Conservation (phyloP, 169 alveolate genomes). For the Perkinsus chesapeaki region DNA sequence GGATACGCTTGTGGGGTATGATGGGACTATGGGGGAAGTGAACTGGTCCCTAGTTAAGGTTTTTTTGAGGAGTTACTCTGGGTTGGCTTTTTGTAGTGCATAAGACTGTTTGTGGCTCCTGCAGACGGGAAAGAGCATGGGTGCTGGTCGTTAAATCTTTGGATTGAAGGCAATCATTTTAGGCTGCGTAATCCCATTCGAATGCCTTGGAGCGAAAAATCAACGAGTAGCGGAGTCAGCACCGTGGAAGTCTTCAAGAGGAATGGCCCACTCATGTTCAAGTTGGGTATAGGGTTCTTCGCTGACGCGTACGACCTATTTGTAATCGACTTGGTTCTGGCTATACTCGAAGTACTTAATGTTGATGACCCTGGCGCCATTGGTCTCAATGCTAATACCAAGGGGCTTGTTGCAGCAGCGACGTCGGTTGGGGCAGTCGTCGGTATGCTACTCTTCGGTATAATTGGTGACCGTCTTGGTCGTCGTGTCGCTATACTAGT, state of each 20-base stretch:
- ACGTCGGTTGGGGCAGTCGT: slow-evolving; percentile 20
- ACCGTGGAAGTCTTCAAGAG: background rate
- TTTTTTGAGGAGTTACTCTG: no score
- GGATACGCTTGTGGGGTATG: no score
- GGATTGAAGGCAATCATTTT: no score
- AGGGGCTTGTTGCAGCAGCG: slow-evolving; percentile 17
- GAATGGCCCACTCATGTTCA: background rate
- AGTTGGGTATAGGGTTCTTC: slow-evolving; percentile 28
- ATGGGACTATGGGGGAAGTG: no score
- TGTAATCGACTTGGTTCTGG: slow-evolving; percentile 32
- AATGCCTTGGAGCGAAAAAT: background rate
- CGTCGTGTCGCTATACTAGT: slow-evolving; percentile 19
- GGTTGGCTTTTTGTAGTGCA: no score
- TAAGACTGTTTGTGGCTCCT: no score
- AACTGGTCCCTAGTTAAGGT: no score
- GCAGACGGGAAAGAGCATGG: no score
- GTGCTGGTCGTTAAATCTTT: no score
- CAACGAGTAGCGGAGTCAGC: background rate
- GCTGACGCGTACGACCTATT: slow-evolving; percentile 48
- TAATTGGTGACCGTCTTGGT: slow-evolving; percentile 15
- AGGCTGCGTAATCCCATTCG: background rate
- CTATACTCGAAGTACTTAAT: slow-evolving; percentile 4
- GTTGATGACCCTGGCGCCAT: background rate
- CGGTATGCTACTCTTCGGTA: slow-evolving; percentile 23
- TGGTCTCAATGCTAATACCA: background rate